phyloP scores from a whole-genome alignment of 805 yeast species.

The Ogataea neopini region DNA sequence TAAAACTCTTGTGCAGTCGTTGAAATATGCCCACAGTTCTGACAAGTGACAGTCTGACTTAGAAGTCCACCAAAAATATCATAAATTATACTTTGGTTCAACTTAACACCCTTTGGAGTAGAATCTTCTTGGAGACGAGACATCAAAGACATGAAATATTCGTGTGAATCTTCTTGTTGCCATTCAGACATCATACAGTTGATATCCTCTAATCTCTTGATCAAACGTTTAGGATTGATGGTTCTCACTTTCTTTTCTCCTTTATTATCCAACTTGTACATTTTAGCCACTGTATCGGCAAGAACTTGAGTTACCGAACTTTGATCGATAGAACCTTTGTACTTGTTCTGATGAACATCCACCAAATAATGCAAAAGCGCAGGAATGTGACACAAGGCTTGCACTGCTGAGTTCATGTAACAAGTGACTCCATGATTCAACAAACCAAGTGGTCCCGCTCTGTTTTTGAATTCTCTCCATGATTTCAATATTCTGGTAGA shows the following conservation, averaged over 20 bases:
- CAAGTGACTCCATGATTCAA: slow-evolving; percentile 94
- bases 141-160: slow-evolving; percentile 90
- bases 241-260: slow-evolving; percentile 42
- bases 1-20: slow-evolving; percentile 91
- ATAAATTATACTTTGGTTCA: slow-evolving; percentile 78
- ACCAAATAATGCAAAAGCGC: slow-evolving; percentile 81
- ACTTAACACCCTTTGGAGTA: slow-evolving; percentile 85
- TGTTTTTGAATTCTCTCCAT: slow-evolving; percentile 58
- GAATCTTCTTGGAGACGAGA: slow-evolving; percentile 88
- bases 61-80: slow-evolving; percentile 93
- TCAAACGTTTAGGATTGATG: slow-evolving; percentile 75
- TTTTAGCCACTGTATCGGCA: slow-evolving; percentile 66
- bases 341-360: slow-evolving; percentile 59
- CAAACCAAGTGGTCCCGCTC: slow-evolving; percentile 69
- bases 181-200: slow-evolving; percentile 96
- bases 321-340: slow-evolving; percentile 45
- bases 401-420: slow-evolving; percentile 94
- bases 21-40: slow-evolving; percentile 76
- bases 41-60: slow-evolving; percentile 82
- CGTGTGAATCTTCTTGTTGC: slow-evolving; percentile 98
- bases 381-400: slow-evolving; percentile 86
- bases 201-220: slow-evolving; percentile 72
- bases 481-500: slow-evolving; percentile 64
- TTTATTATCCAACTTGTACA: slow-evolving; percentile 62
- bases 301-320: slow-evolving; percentile 64